phyloP scores from a whole-genome alignment of 2,329 filamentous ascomycete species.

The Alternaria sp. region DNA sequence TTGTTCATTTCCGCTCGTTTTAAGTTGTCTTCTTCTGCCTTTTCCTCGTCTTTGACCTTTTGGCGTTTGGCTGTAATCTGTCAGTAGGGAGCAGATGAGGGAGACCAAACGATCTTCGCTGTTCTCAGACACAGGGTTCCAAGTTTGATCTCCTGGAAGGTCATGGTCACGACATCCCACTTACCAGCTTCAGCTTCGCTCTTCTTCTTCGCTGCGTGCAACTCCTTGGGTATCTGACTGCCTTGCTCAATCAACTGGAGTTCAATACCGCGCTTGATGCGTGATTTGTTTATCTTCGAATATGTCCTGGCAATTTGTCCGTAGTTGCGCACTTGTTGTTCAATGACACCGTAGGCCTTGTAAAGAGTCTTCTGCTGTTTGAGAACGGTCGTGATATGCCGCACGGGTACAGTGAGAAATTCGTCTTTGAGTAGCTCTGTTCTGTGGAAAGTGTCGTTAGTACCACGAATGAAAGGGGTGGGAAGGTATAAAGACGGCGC shows the following conservation, averaged over 20 bases:
- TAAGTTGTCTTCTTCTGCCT: conserved; percentile 47
- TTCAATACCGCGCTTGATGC: conserved; percentile 27
- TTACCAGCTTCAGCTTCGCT: conserved; percentile 26
- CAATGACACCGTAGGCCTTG: conserved; percentile 47
- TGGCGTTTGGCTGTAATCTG: conserved; percentile 29
- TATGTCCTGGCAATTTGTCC: conserved; percentile 18
- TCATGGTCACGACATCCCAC: neutral
- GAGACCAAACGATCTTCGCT: neutral
- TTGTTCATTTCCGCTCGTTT: conserved; percentile 40
- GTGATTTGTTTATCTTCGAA: conserved; percentile 27
- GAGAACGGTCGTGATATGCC: conserved; percentile 44
- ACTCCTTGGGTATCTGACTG: conserved; percentile 39
- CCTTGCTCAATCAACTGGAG: conserved; percentile 26
- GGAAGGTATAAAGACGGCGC: neutral
- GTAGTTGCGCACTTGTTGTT: conserved; percentile 35
- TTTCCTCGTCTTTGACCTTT: conserved; percentile 28
- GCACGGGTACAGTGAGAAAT: conserved; percentile 47
- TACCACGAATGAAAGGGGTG: neutral
- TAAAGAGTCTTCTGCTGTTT: conserved; percentile 45
- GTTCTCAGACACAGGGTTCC: neutral
- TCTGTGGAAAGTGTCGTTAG: conserved; percentile 27
- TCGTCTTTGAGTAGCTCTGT: conserved; percentile 50
- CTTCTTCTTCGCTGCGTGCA: conserved; percentile 40
- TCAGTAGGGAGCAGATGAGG: conserved; percentile 4
- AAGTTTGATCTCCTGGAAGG: neutral